Percentiles rank a stretch among this genome's conserved stretches.
phyloP scores from a whole-genome alignment of 768 basidiomycete species.

The Tylopilus rubrobrunneus region DNA sequence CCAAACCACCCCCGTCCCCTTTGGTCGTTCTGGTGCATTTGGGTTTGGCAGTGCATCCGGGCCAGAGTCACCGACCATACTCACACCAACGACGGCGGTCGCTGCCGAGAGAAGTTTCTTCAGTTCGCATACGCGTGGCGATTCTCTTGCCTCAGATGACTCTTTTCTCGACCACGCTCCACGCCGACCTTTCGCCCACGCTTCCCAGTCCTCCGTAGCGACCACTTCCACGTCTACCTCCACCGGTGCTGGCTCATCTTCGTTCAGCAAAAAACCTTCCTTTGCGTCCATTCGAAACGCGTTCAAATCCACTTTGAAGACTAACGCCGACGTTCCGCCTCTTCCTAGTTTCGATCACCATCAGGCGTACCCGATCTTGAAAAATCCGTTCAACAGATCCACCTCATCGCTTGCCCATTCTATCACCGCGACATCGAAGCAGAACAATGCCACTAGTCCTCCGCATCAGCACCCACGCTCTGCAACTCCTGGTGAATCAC shows the following conservation, averaged over 20 bases:
- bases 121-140: conserved; percentile 58
- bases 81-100: conserved; percentile 44
- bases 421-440: conserved; percentile 37
- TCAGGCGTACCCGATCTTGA: conserved; percentile 64
- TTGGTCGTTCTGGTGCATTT: conserved; percentile 57
- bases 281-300: conserved; percentile 86
- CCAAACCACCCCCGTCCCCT: conserved; percentile 57
- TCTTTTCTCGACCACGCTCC: conserved; percentile 61
- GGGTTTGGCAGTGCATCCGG: conserved; percentile 48
- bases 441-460: conserved; percentile 43
- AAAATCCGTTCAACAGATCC: conserved; percentile 81
- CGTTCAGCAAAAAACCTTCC: conserved; percentile 76
- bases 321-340: conserved; percentile 65
- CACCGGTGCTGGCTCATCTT: conserved; percentile 27
- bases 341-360: conserved; percentile 63
- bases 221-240: conserved; percentile 35
- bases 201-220: conserved; percentile 67
- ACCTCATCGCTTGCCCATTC: conserved; percentile 65
- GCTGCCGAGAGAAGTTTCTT: conserved; percentile 59
- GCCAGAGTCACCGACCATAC: conserved; percentile 61
- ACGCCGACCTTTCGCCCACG: conserved; percentile 62
- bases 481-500: conserved; percentile 50
- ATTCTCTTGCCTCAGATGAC: conserved; percentile 76
- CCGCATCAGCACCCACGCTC: conserved; percentile 50
- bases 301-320: conserved; percentile 61